phyloP scores from a whole-genome alignment of 2,329 filamentous ascomycete genomes.

The Hypoxylon sp. region DNA sequence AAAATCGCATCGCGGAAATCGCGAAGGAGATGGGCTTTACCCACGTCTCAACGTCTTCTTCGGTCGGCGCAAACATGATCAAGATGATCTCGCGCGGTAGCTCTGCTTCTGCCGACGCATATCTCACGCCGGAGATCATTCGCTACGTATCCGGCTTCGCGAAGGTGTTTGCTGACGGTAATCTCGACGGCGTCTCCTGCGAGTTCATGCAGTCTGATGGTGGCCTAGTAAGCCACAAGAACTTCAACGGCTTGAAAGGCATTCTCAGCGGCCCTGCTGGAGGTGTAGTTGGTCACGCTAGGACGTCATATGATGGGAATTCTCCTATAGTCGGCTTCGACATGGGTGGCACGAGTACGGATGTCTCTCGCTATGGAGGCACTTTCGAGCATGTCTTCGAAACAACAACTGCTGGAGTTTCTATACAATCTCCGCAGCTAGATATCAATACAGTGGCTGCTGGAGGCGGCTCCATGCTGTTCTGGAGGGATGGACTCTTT shows the following conservation, averaged over 20 bases:
- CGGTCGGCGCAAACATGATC: constrained; percentile 45
- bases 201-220: constrained; percentile 59
- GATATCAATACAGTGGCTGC: constrained; percentile 88
- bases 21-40: constrained; percentile 59
- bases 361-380: constrained; percentile 39
- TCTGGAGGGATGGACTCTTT: constrained; percentile 81
- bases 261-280: constrained; percentile 84
- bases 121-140: constrained; percentile 45
- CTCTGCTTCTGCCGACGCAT: constrained; percentile 46
- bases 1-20: constrained; percentile 72
- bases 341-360: constrained; percentile 74
- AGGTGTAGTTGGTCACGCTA: constrained; percentile 81
- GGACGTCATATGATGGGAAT: constrained; percentile 78
- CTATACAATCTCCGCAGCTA: constrained; percentile 83
- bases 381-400: constrained; percentile 55
- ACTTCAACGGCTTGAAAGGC: constrained; percentile 77
- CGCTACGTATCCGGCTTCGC: constrained; percentile 45
- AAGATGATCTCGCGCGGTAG: constrained; percentile 46
- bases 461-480: constrained; percentile 78
- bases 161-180: constrained; percentile 40
- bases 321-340: constrained; percentile 84
- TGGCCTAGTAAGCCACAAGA: constrained; percentile 68
- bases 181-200: constrained; percentile 41
- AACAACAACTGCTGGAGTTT: constrained; percentile 72
- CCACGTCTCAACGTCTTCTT: constrained; percentile 45